A percentile compares a stretch with the other conserved stretches of the same genome.
Evolutionary conservation across 805 yeast species (phyloP).

Genomic region (Jamesozyma hellenica): DNA sequence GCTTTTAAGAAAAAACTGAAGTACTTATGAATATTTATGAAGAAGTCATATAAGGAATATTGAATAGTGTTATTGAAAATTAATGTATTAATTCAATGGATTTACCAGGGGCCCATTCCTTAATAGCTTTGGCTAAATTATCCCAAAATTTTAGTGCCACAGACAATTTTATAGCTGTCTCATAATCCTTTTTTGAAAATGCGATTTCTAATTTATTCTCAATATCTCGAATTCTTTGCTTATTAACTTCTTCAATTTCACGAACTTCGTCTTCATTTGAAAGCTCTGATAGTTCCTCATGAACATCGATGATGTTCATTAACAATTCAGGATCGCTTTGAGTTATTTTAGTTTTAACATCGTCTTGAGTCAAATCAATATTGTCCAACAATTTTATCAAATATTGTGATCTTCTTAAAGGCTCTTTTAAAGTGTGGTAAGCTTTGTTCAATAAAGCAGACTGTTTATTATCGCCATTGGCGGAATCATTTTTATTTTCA

Average conservation of each 20-base stretch:
- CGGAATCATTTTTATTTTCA: not conserved
- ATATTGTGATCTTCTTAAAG: slow-evolving; percentile 62
- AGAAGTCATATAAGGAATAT: too few species aligned
- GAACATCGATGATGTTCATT: slow-evolving; percentile 72
- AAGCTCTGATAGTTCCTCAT: slow-evolving; percentile 70
- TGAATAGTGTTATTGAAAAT: slow-evolving; percentile 3
- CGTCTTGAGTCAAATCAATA: slow-evolving; percentile 53
- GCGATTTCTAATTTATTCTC: slow-evolving; percentile 39
- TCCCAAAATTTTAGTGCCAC: slow-evolving; percentile 75
- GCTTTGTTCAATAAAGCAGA: slow-evolving; percentile 65
- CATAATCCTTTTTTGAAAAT: slow-evolving; percentile 40
- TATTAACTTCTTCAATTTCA: slow-evolving; percentile 44
- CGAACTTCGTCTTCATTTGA: slow-evolving; percentile 47
- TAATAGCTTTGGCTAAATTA: slow-evolving; percentile 62
- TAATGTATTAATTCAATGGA: slow-evolving; percentile 57
- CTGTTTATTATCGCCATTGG: slow-evolving; percentile 6
- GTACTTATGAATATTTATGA: too few species aligned
- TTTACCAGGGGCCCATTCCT: slow-evolving; percentile 65
- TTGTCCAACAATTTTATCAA: slow-evolving; percentile 36
- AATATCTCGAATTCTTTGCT: slow-evolving; percentile 40
- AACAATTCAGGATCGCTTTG: slow-evolving; percentile 47
- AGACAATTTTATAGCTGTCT: slow-evolving; percentile 53
- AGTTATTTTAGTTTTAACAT: slow-evolving; percentile 35
- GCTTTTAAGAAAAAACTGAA: too few species aligned
- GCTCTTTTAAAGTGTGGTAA: slow-evolving; percentile 58